Conservation (phyloP, 2,329 filamentous ascomycete species). For the Bipolaris bicolor region DNA sequence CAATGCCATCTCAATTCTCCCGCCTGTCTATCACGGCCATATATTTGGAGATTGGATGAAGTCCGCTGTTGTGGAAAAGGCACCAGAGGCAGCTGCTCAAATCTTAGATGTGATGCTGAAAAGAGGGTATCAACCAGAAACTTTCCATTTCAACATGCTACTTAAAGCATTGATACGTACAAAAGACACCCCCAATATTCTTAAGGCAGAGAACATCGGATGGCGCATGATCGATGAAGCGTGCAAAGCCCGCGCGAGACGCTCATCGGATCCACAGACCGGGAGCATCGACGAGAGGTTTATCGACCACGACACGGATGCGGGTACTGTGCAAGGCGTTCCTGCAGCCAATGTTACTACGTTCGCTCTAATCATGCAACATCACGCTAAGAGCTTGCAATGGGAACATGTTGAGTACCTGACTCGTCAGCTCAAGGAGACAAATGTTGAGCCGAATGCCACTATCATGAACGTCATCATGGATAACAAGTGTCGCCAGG, state of each 20-base stretch:
- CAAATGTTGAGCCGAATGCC: slow-evolving; percentile 28
- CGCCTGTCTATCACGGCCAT: slow-evolving; percentile 69
- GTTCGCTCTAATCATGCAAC: slow-evolving; percentile 41
- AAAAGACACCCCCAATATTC: slow-evolving; percentile 20
- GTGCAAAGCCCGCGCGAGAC: slow-evolving; percentile 5
- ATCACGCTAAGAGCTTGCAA: slow-evolving; percentile 35
- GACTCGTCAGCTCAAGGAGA: slow-evolving; percentile 30
- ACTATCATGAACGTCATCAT: slow-evolving; percentile 45
- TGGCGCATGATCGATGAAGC: slow-evolving; percentile 45
- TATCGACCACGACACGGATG: not conserved
- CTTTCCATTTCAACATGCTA: slow-evolving; percentile 81
- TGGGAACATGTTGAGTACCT: slow-evolving; percentile 48
- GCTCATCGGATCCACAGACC: not conserved
- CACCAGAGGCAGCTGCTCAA: slow-evolving; percentile 67
- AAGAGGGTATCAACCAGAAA: slow-evolving; percentile 69
- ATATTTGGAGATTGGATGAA: slow-evolving; percentile 91
- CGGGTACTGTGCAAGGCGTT: slow-evolving; percentile 15
- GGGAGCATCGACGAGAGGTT: slow-evolving; percentile 8
- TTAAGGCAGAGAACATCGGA: slow-evolving; percentile 45
- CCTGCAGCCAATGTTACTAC: slow-evolving; percentile 40
- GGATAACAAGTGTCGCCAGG: slow-evolving; percentile 37
- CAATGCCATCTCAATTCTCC: slow-evolving; percentile 58
- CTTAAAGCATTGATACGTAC: slow-evolving; percentile 76
- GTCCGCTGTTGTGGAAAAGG: slow-evolving; percentile 71
- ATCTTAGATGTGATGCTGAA: slow-evolving; percentile 79